phyloP scores from a whole-genome alignment of 257 asterid genomes.

The Datura wrightii region DNA sequence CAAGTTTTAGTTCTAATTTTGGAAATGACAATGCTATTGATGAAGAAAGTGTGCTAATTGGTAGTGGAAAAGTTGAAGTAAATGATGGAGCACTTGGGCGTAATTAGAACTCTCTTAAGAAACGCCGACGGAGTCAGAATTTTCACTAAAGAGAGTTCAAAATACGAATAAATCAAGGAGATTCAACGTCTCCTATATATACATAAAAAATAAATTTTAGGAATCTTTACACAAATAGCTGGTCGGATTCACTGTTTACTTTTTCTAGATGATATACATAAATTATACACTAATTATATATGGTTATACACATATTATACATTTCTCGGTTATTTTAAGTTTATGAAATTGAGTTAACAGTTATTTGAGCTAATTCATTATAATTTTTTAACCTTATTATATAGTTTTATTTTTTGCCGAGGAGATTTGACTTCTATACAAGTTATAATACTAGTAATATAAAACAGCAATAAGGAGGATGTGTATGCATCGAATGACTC shows the following conservation, averaged over 20 bases:
- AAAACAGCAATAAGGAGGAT: too few relatives aligned
- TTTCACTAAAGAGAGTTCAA: too few relatives aligned
- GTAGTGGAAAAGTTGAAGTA: neutral
- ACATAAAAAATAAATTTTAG: too few relatives aligned
- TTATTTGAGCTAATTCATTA: too few relatives aligned
- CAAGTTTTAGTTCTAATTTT: neutral
- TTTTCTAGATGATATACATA: too few relatives aligned
- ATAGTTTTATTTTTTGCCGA: accelerated
- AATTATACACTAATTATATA: too few relatives aligned
- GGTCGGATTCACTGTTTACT: too few relatives aligned
- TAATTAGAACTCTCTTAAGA: neutral
- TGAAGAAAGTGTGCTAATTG: neutral
- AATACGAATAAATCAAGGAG: neutral
- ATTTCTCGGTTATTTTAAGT: too few relatives aligned
- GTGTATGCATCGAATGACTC: neutral
- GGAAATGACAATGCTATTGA: neutral
- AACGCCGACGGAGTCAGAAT: accelerated
- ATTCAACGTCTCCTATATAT: neutral
- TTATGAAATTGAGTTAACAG: too few relatives aligned
- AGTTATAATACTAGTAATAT: neutral
- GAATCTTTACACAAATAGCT: too few relatives aligned
- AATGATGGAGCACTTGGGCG: constrained; percentile 27
- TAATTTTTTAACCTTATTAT: too few relatives aligned
- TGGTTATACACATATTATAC: too few relatives aligned
- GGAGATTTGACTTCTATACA: neutral